A percentile compares a stretch with the other conserved stretches of the same genome.
Conservation (phyloP, 2,329 filamentous ascomycete genomes). For the Fusarium penzigii region DNA sequence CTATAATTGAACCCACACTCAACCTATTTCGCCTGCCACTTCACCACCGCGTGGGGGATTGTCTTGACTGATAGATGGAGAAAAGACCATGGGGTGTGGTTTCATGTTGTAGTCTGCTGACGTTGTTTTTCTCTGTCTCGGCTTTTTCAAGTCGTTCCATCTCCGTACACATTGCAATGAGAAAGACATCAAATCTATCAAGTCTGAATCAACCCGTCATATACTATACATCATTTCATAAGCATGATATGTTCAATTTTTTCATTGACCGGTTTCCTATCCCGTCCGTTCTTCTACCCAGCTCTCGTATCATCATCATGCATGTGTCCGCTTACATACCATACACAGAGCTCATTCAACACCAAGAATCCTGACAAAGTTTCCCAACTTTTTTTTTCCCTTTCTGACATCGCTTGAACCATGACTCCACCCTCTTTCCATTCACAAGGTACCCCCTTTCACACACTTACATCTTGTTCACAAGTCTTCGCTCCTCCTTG, state of each 20-base stretch:
- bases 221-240: no score
- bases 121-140: no score
- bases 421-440: slow-evolving; percentile 4
- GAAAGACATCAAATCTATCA: no score
- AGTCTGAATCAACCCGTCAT: no score
- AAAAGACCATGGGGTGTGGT: no score
- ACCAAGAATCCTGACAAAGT: slow-evolving; percentile 15
- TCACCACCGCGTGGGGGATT: no score
- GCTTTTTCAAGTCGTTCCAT: no score
- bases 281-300: slow-evolving; percentile 10
- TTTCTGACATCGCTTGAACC: slow-evolving; percentile 21
- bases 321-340: slow-evolving; percentile 8
- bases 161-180: no score
- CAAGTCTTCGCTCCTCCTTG: slow-evolving; percentile 46
- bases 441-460: slow-evolving; percentile 4
- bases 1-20: no score
- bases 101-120: no score
- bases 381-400: slow-evolving; percentile 14
- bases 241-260: slow-evolving; percentile 6
- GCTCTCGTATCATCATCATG: slow-evolving; percentile 1
- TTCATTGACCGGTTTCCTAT: slow-evolving; percentile 20
- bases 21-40: no score
- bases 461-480: slow-evolving; percentile 35
- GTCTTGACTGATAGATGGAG: no score
- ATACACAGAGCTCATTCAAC: slow-evolving; percentile 23